Evolutionary conservation across 2,329 filamentous ascomycete genomes (phyloP), one percentile per base, ranked within the genome.

Genomic region (Penicillium thymicola): DNA sequence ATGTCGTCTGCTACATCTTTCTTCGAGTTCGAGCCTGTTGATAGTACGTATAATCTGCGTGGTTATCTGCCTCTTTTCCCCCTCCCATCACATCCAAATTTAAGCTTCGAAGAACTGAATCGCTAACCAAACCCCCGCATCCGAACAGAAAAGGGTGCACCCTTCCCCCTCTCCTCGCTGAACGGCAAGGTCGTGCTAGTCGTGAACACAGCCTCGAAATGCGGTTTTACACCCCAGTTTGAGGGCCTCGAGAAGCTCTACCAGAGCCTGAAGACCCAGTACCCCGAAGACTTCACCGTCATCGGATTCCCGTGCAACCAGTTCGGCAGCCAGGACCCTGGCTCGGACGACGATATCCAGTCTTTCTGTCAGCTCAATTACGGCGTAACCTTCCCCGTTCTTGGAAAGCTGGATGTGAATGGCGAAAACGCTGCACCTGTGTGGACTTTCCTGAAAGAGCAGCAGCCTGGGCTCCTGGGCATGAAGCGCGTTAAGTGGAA

Each of bases 241-340:
- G 87, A 85, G 61, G 90, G 89, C 32, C 89, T 99, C 50, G 92
- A 99, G 80, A 88, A 85, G 70, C 85, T 99, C 62, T 96, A 96
- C 85, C 89, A 96, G 75, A 77, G 81, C 56, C 69, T 97, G 72
- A 85, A 85, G 67, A 80, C 80, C 64, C 81, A 85, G 70, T 80
- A 95, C 80, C 83, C 81, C 32, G 85, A 90, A 63, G 83, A 92
- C 70, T 94, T 99, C 74, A 82, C 86, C 70, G 86, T 99, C 78
- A 83, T 99, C 71, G 94, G 92, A 68, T 97, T 99, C 80, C 94
- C 94, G 56, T 97, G 93, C 87, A 99, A 97, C 83, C 94, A 99
- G 78, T 99, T 99, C 77, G 90, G 87, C 70, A 77, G 78, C 65
- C 94, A 99, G 78, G 94, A 97, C 72, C 93, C 93, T 30, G 92